phyloP scores from a whole-genome alignment of 2,329 filamentous ascomycete genomes.

The Fusarium temperatum region DNA sequence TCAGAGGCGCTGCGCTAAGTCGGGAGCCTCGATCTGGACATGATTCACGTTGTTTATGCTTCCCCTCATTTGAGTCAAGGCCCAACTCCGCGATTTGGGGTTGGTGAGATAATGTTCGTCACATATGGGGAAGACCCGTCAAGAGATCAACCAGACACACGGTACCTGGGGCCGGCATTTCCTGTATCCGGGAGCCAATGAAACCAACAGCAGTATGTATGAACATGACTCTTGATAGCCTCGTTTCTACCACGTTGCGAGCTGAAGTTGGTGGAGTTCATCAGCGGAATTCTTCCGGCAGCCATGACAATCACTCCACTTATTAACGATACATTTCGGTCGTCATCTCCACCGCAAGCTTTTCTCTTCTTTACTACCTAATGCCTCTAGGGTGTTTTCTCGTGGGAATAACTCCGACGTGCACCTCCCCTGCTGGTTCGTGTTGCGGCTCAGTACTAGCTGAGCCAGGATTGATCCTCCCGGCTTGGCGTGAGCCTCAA shows the following conservation, averaged over 20 bases:
- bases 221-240: conserved; percentile 19
- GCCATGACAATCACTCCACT: conserved; percentile 15
- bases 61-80: conserved; percentile 26
- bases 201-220: not conserved
- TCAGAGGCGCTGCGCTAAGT: conserved; percentile 2
- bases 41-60: conserved; percentile 23
- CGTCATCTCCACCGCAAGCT: conserved; percentile 21
- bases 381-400: not conserved
- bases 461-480: conserved; percentile 10
- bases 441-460: conserved; percentile 21
- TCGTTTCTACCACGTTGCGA: not conserved
- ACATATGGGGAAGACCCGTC: conserved; percentile 15
- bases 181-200: conserved; percentile 16
- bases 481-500: conserved; percentile 27
- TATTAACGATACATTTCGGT: conserved; percentile 15
- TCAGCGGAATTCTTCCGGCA: conserved; percentile 23
- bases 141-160: conserved; percentile 22
- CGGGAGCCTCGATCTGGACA: conserved; percentile 2
- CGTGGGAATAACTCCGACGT: conserved; percentile 11
- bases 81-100: conserved; percentile 19
- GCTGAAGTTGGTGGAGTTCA: not conserved
- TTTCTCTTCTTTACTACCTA: conserved; percentile 6
- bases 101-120: not conserved
- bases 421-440: not conserved
- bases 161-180: conserved; percentile 15